A percentile compares a stretch with the other conserved stretches of the same genome.
Evolutionary conservation across 2,329 filamentous ascomycete species (phyloP).

Genomic region (Thermothelomyces thermophilus): DNA sequence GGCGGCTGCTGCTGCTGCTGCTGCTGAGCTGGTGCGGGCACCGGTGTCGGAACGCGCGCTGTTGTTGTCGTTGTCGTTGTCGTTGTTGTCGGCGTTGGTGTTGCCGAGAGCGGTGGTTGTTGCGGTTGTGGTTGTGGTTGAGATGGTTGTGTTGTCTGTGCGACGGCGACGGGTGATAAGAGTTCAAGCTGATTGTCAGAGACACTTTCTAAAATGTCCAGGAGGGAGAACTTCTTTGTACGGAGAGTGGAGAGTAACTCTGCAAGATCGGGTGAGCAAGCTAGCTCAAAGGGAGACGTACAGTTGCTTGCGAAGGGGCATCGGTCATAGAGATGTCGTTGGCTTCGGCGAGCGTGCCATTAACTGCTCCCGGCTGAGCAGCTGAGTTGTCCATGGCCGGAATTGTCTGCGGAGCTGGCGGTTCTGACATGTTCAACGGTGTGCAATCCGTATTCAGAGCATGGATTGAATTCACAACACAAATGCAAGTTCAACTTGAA

Average conservation of each 20-base stretch:
- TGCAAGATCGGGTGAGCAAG: not conserved
- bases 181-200: too few relatives aligned
- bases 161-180: not conserved
- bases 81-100: conserved; percentile 16
- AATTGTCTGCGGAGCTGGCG: not conserved
- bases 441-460: not conserved
- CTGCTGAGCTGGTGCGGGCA: not conserved
- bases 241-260: not conserved
- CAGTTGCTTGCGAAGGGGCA: conserved; percentile 9
- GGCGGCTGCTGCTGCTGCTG: not conserved
- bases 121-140: conserved; percentile 2
- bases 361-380: not conserved
- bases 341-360: not conserved
- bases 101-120: not conserved
- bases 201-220: too few relatives aligned
- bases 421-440: conserved; percentile 9
- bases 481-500: too few relatives aligned
- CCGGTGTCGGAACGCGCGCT: conserved; percentile 1
- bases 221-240: not conserved
- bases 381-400: not conserved
- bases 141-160: not conserved
- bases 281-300: not conserved
- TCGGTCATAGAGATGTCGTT: conserved; percentile 16
- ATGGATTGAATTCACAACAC: not conserved
- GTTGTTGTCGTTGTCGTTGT: conserved; percentile 7